Evolutionary conservation across 208 protist species (phyloP), one percentile per base, ranked within the genome.

Genomic region (Trypanosoma grayi): DNA sequence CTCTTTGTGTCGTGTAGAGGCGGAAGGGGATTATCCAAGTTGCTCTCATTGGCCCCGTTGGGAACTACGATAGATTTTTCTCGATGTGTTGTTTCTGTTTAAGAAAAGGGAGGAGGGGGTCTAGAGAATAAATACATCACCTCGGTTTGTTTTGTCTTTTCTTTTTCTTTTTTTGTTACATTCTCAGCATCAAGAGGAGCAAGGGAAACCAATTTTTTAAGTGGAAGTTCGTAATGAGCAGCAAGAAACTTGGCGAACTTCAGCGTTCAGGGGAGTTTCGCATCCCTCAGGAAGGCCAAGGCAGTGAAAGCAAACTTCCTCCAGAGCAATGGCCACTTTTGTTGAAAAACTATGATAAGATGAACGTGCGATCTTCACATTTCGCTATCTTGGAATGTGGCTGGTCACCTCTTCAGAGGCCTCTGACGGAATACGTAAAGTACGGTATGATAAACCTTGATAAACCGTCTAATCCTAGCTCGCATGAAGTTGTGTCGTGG

Each of bases 391-490:
- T 98, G 33, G 80, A 80, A 36, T 98, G 97, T 55, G 99, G 99
- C 37, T 94, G 83, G 74, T 98, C 97, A 22, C 99, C 99, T 40
- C 81, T 99, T 11, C 97, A 98, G 53, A 90, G 99, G 31, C 90
- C 97, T 30, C 78, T 99, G 34, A 44, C 77, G 6, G 98, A 99
- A 57, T 99, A 99, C 77, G 68, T 99, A 33, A 92, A 92, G 53
- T 99, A 99, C 76, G 99, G 99, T 70, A 96, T 99, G 69, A 99
- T 99, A 77, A 99, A 99, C 86, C 93, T 99, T 39, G 99, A 99
- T 82, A 99, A 99, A 81, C 98, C 99, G 10, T 97, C 98, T 13
- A 99, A 99, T 75, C 99, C 99, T 69, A 99, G 98, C 40, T 99
- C 98, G 46, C 99, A 99, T 78, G 99, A 99, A 83, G 98, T 99